A percentile compares a stretch with the other conserved stretches of the same genome.
These are phyloP conservation scores for Trifolium pratense DNA, from an alignment of 306 rosid species.

Conservation along the genomic window DNA sequence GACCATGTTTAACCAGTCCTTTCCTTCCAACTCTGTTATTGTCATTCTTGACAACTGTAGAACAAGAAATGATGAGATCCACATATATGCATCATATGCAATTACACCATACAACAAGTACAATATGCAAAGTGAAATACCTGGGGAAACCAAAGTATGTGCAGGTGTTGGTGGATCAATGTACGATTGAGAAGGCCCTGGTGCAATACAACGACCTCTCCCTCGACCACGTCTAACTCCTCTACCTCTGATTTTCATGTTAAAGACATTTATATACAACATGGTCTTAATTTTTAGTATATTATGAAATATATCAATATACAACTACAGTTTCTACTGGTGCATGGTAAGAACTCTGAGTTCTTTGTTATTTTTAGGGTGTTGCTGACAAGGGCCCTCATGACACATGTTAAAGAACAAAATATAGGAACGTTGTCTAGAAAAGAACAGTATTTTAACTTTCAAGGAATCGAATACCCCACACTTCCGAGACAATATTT, in stretches of 20 bases:
- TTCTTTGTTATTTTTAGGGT: neutral
- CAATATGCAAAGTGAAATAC: neutral
- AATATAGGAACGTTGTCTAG: neutral
- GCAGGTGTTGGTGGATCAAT: neutral
- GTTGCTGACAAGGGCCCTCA: neutral
- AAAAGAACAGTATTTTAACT: neutral
- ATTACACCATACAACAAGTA: neutral
- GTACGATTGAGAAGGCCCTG: conserved; percentile 11
- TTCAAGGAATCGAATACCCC: neutral
- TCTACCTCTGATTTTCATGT: neutral
- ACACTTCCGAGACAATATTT: neutral
- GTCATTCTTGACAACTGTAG: neutral
- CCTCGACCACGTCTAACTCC: neutral
- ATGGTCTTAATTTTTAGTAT: neutral
- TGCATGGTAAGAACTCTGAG: neutral
- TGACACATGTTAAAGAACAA: neutral
- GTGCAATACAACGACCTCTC: neutral
- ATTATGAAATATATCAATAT: neutral
- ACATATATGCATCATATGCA: neutral
- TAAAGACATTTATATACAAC: neutral
- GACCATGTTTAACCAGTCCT: neutral
- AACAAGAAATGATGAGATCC: neutral
- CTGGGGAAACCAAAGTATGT: neutral
- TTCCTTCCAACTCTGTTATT: neutral
- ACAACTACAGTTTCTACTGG: neutral